Percentiles rank a stretch among this genome's conserved stretches.
These are phyloP conservation scores for Nigrograna mackinnonii DNA, from an alignment of 2,329 filamentous ascomycete species.

Conservation along the genomic window DNA sequence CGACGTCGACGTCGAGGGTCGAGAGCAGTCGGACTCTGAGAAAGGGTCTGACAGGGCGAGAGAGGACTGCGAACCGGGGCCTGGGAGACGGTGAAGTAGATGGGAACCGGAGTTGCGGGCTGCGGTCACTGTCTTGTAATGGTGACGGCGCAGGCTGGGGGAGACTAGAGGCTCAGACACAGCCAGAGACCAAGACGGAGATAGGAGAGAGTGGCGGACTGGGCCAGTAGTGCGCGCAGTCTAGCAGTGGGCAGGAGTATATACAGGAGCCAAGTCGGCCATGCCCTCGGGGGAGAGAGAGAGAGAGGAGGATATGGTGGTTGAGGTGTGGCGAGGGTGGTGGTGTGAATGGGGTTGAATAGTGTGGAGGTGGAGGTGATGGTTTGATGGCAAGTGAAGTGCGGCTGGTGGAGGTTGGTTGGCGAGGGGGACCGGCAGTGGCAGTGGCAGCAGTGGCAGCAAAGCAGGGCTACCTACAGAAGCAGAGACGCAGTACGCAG, in stretches of 20 bases:
- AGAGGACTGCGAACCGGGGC: background rate
- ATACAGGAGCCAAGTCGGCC: slow-evolving; percentile 17
- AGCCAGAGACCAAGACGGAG: too few species aligned
- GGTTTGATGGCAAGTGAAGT: too few species aligned
- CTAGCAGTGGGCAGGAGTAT: too few species aligned
- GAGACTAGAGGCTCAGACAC: slow-evolving; percentile 14
- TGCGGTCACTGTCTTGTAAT: background rate
- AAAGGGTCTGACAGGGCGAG: background rate
- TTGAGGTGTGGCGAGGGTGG: background rate
- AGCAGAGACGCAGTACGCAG: too few species aligned
- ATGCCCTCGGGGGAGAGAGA: slow-evolving; percentile 20
- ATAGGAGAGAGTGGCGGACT: too few species aligned
- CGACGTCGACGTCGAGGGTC: slow-evolving; percentile 6
- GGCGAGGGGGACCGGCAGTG: too few species aligned
- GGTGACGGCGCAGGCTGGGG: slow-evolving; percentile 10
- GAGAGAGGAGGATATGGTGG: slow-evolving; percentile 4
- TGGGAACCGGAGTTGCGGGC: background rate
- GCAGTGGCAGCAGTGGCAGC: background rate
- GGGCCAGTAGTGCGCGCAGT: too few species aligned
- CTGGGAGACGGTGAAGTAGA: background rate
- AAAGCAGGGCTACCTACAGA: too few species aligned
- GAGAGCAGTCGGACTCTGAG: slow-evolving; percentile 2
- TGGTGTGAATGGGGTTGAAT: slow-evolving; percentile 2
- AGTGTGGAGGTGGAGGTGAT: too few species aligned
- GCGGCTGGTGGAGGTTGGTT: too few species aligned